Evolutionary conservation across 2,329 filamentous ascomycete genomes (phyloP), one percentile per base, ranked within the genome.

Genomic region (Helicocarpus griseus): DNA sequence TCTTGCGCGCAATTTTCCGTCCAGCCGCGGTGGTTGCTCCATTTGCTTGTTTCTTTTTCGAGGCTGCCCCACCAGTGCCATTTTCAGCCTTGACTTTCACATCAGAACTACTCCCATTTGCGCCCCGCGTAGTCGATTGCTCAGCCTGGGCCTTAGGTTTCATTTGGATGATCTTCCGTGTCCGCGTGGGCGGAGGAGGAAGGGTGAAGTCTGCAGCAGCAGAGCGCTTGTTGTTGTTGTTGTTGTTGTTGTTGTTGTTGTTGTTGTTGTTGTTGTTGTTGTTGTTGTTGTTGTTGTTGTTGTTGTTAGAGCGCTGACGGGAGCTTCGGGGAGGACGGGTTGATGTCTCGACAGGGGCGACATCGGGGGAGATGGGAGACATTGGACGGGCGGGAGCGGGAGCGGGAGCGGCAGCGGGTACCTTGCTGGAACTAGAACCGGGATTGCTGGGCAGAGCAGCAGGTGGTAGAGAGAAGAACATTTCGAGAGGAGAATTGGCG

Each of bases 131-230:
- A 28, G 61, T 48, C 7, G 60, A 52, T 46, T 21, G 50, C 22
- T 38, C 53, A 43, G 24, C 74, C 70, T 65, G 66, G 2, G 65
- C 64, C 54, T 75, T 74, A 9, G 82, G 91, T 69, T 95, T 95
- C 90, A 97, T 95, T 71, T 97, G 91, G 53, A 97, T 97, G 65
- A 98, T 97, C 73, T 94, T 97, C 62, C 91, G 85, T 39, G 89
- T 87, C 56, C 91, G 79, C 2, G 90, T 95, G 0, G 93, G 93
- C 14, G 91, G 93, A 8, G 93, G 93, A 19, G 93, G 93, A 14
- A 98, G 79, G 8, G 86, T 79, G 66, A 95, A 94, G 26, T 70
- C 67, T 29, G 69, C 67, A 53, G 72, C 59, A 54, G 72, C 58
- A 21, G 70, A 63, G 36, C 68, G 63, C 61, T 76, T 71, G 9